Evolutionary conservation across 306 rosid species (phyloP).

Genomic region (Hylodesmum podocarpum): DNA sequence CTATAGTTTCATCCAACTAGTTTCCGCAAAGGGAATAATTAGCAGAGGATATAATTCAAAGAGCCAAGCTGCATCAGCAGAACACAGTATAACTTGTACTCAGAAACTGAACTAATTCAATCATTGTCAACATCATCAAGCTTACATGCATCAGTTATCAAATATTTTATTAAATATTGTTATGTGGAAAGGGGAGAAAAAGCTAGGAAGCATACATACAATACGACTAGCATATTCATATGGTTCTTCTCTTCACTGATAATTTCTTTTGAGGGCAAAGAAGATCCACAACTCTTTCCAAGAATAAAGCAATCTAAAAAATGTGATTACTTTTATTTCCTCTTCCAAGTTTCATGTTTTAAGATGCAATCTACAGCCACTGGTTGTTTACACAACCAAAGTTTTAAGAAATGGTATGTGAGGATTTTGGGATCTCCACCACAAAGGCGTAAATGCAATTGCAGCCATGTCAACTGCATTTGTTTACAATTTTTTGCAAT

Average conservation of each 20-base stretch:
- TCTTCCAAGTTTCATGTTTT: background rate
- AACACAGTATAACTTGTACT: background rate
- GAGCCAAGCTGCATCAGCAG: background rate
- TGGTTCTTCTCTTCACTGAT: background rate
- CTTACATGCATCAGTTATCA: background rate
- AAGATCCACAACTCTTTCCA: constrained; percentile 8
- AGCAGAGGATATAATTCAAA: constrained; percentile 19
- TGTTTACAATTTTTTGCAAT: background rate
- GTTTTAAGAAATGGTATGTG: background rate
- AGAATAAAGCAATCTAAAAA: background rate
- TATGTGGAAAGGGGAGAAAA: background rate
- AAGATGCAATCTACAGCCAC: background rate
- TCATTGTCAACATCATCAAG: background rate
- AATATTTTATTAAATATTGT: background rate
- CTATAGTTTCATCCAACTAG: constrained; percentile 16
- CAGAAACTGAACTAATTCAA: background rate
- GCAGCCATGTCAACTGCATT: background rate
- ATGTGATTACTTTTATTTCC: background rate
- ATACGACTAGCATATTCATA: constrained; percentile 25
- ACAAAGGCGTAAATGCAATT: background rate
- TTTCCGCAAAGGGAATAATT: background rate
- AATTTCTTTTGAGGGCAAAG: background rate
- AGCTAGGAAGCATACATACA: background rate
- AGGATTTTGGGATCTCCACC: background rate
- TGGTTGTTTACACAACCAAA: background rate